Conservation (phyloP, 2,329 filamentous ascomycete genomes). For the Orbilia brochopaga region DNA sequence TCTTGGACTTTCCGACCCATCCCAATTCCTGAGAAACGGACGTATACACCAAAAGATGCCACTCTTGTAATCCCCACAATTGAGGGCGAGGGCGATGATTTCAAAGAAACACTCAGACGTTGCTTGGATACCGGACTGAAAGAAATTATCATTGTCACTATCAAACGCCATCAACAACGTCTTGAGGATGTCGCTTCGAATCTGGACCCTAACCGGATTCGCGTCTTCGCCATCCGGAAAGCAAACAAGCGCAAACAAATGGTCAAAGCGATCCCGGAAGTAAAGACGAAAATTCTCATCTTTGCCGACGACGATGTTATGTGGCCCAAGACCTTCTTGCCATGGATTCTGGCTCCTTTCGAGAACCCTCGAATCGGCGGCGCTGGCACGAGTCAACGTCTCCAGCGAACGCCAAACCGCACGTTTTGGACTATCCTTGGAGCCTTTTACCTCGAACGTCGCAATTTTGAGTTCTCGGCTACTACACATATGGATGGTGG, state of each 20-base stretch:
- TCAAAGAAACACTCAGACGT: conserved; percentile 79
- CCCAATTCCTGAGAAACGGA: conserved; percentile 80
- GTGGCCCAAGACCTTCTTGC: conserved; percentile 83
- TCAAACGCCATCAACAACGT: conserved; percentile 75
- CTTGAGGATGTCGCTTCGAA: conserved; percentile 71
- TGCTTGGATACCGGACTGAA: conserved; percentile 73
- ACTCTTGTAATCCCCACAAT: conserved; percentile 94
- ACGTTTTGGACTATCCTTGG: conserved; percentile 87
- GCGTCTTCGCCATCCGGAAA: conserved; percentile 77
- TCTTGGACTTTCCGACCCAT: conserved; percentile 88
- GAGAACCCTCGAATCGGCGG: conserved; percentile 83
- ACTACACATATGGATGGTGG: conserved; percentile 94
- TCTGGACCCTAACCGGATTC: conserved; percentile 67
- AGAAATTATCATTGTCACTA: conserved; percentile 84
- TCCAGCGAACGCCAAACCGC: conserved; percentile 71
- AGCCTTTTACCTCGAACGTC: conserved; percentile 86
- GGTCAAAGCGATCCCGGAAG: conserved; percentile 84
- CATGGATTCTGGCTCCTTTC: conserved; percentile 92
- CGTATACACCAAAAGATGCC: conserved; percentile 73
- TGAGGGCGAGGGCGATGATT: conserved; percentile 81
- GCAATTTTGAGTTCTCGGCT: conserved; percentile 96
- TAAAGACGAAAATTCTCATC: conserved; percentile 81
- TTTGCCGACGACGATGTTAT: conserved; percentile 96
- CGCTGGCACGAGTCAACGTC: conserved; percentile 87
- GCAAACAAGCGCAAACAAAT: conserved; percentile 96